Evolutionary conservation across 73 alveolate species (phyloP), one percentile per base, ranked within the genome.

Genomic region (Paramecium sexaurelia): DNA sequence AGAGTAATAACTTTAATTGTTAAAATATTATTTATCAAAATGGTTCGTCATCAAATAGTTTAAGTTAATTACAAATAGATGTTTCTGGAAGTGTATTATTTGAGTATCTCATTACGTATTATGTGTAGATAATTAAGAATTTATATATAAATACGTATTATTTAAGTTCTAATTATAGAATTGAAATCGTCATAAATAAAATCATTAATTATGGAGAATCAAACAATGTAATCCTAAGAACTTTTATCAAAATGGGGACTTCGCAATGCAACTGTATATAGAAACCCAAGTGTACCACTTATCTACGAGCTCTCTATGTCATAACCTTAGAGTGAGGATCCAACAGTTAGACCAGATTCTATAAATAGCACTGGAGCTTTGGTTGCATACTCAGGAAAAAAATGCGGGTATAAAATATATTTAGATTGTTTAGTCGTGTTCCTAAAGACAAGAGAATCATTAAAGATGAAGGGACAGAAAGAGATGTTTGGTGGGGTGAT

Each of bases 381-480:
- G 29, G 92, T 91, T 13, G 96, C 96, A n/a, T 93, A 93, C 83
- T 78, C 93, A 36, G 96, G 93, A 26, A 37, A 67, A 29, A 86
- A 40, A 47, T 55, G 87, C 51, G 94, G 94, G 94, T 88, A 88
- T 84, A 3, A 55, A 84, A 78, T 55, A 87, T 92, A 36, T 91
- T 94, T 33, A 66, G 10, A 9, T 68, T 20, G 67, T 55, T 94
- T 56, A 96, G 98, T 29, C 91, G 98, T 78, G 55, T 96, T 39
- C 98, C 98, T 6, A 94, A 92, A 82, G 98, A 95, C 55, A 95
- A 95, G 98, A 92, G 98, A 92, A 92, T 95, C 40, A 96, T 95
- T 9, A 55, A 51, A 15, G 97, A 95, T 85, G 96, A 89, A 10
- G 84, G 82, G 10, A 89, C 98, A 13, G 68, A 85, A 85, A 93